Evolutionary conservation across 768 basidiomycete genomes (phyloP).

Genomic region (Sarcodon aspratus): DNA sequence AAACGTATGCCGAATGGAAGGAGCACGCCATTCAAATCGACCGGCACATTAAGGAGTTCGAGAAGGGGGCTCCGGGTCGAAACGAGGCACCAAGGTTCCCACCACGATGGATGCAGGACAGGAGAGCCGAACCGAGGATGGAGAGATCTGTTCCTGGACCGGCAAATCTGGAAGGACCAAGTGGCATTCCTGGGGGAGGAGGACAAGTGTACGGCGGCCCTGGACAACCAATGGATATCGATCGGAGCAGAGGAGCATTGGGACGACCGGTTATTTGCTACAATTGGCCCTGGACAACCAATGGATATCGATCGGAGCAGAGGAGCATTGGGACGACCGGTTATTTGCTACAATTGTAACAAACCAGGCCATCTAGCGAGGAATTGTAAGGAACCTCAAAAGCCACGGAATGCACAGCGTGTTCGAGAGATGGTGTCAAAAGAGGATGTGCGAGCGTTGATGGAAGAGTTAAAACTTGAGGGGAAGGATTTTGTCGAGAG

Average conservation of each 20-base stretch:
- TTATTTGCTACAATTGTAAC: not conserved
- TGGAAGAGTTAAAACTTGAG: not conserved
- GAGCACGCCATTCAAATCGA: not conserved
- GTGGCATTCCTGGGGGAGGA: no score
- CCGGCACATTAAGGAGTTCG: not conserved
- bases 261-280: constrained; percentile 2
- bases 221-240: constrained; percentile 11
- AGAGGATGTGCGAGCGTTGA: not conserved
- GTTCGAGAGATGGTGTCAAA: not conserved
- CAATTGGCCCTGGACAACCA: constrained; percentile 6
- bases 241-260: constrained; percentile 3
- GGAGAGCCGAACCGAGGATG: not conserved
- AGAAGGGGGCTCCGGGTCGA: not conserved
- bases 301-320: constrained; percentile 8
- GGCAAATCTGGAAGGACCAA: no score
- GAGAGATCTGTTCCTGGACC: no score
- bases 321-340: constrained; percentile 2
- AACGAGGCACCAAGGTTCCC: not conserved
- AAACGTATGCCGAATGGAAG: not conserved
- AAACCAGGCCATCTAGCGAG: constrained; percentile 3
- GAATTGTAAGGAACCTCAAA: constrained; percentile 1
- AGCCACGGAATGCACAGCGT: not conserved
- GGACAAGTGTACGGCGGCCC: constrained; percentile 2
- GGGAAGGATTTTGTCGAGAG: no score
- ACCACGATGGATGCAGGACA: not conserved